Evolutionary conservation across 2,329 filamentous ascomycete species (phyloP), one percentile per base, ranked within the genome.

Genomic region (Sporothrix phasma): DNA sequence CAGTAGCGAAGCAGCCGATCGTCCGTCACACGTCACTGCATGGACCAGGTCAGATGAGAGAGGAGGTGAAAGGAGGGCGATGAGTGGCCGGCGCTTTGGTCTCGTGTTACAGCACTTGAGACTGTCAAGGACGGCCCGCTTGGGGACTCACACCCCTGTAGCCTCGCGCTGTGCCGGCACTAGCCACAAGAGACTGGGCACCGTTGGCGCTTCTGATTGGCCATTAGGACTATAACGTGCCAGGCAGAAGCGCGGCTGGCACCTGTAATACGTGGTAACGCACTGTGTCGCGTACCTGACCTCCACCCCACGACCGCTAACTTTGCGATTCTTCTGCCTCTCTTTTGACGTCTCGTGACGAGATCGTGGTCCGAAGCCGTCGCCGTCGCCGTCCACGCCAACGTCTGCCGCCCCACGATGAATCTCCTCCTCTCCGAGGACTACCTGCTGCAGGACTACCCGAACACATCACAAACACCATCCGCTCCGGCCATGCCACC

Each of bases 381-480:
- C 37, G 49, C 6, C 39, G 49, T 34, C 37, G 34, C 17, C 24
- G 47, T 13, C 15, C 29, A 19, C 49, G 10, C 31, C 51, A 15
- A 13, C 22, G 2, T n/a, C n/a, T n/a, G n/a, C 29, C 49, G 31
- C 1, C 5, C 43, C 41, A 62, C 24, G 60, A 86, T 86, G 84
- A 86, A 86, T 69, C 73, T 85, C 8, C 73, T 85, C 22, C 77
- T 86, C 5, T 85, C 83, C 45, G 83, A 86, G 73, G 83, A 86
- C 68, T 85, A 83, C 72, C 80, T 87, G 41, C 79, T 85, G 17
- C 85, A 87, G 76, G 92, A 97, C 77, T 96, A 94, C 74, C 92
- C 62, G 92, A 97, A 73, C 87, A 89, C 67, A 88, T 96, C 69
- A 92, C 89, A 39, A 90, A 90, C 72, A 92, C 89, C 65, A 88